These are phyloP conservation scores for Grosmannia clavigera DNA, from an alignment of 2,329 filamentous ascomycete genomes.

Conservation along the genomic window DNA sequence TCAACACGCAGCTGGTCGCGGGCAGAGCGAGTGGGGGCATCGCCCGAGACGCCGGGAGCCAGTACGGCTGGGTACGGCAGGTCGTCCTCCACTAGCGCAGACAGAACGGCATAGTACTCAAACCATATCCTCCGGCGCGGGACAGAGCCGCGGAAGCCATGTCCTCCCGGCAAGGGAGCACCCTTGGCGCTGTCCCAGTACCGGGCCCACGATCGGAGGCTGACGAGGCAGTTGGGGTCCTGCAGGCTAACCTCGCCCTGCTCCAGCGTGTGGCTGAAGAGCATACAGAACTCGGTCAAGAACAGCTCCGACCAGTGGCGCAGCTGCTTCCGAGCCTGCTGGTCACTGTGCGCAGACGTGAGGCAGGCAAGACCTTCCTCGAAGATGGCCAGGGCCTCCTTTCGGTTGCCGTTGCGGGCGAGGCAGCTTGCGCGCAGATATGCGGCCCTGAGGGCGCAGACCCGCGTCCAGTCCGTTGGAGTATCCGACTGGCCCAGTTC, in stretches of 20 bases:
- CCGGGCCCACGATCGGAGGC: slow-evolving; percentile 55
- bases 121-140: slow-evolving; percentile 64
- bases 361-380: slow-evolving; percentile 54
- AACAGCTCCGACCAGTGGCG: slow-evolving; percentile 69
- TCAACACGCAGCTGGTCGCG: slow-evolving; percentile 59
- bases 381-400: slow-evolving; percentile 55
- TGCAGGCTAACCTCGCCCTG: slow-evolving; percentile 36
- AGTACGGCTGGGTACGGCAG: slow-evolving; percentile 45
- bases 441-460: slow-evolving; percentile 66
- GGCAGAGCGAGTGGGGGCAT: slow-evolving; percentile 37
- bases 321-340: slow-evolving; percentile 49
- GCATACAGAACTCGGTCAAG: slow-evolving; percentile 61
- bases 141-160: slow-evolving; percentile 46
- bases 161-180: slow-evolving; percentile 36
- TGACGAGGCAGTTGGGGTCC: slow-evolving; percentile 40
- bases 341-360: slow-evolving; percentile 35
- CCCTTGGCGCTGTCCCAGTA: slow-evolving; percentile 48
- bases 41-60: slow-evolving; percentile 26
- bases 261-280: slow-evolving; percentile 48
- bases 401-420: slow-evolving; percentile 32
- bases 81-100: slow-evolving; percentile 57
- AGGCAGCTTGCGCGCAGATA: slow-evolving; percentile 63
- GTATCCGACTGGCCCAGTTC: slow-evolving; percentile 38
- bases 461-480: slow-evolving; percentile 63
- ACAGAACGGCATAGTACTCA: slow-evolving; percentile 72